Evolutionary conservation across 2,329 filamentous ascomycete species (phyloP), one percentile per base, ranked within the genome.

Genomic region (Penicillium corylophilum): DNA sequence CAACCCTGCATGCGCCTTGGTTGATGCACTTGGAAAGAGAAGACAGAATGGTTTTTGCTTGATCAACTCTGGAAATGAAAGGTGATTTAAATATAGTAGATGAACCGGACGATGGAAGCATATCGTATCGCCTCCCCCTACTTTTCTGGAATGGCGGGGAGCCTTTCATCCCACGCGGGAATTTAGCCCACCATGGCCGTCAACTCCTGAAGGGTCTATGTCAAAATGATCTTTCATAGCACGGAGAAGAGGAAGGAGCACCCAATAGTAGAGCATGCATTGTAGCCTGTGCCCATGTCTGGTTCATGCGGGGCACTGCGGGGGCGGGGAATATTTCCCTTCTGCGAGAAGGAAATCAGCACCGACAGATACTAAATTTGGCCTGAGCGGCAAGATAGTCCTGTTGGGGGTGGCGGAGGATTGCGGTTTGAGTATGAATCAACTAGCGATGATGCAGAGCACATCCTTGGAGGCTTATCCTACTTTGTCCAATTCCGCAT

Each of bases 281-380:
- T 24, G n/a, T 23, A 51, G 43, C 48, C 4, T 43, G 31, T 41
- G 45, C n/a, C 23, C 26, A 40, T 40, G 23, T 26, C 12, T 26
- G 41, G 36, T 33, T 18, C 13, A 39, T 24, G 39, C 45, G 51
- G 46, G 51, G 47, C 40, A 35, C 15, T 20, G 20, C n/a, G 44
- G 35, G 48, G 26, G 47, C 62, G 60, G 60, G 53, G 44, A 63
- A 47, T 55, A 54, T 61, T 63, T 51, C 61, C 57, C 35, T 44
- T 9, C 13, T n/a, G 23, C 33, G 31, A 53, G 15, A 23, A 10
- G 47, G 55, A 20, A 53, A 53, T 20, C 28, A 4, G 12, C 31
- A 46, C 54, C 48, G 51, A 40, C 18, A 22, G 42, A 24, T 24
- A 28, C 18, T 31, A 38, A 12, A 51, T n/a, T 26, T 46, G 31